Base-by-base conservation (phyloP, 1,284 basidiomycete species). In the Termitomyces sp. region DNA sequence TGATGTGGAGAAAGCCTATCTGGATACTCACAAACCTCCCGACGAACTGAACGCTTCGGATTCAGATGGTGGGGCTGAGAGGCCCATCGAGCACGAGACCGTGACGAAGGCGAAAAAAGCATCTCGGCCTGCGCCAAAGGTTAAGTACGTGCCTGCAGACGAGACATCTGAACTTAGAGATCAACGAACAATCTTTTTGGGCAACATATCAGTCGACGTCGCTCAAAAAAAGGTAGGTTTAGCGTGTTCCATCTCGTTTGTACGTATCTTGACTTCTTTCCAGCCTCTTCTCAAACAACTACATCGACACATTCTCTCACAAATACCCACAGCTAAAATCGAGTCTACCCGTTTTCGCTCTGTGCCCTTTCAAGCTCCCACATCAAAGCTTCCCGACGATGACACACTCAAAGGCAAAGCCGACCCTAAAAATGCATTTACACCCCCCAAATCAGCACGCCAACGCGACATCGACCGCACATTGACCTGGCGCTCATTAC, bases 301-400 rank as follows among this genome's bases (percentile, higher is more conserved):
- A 19, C 83, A 83, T 57, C 77, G 81, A 30, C 88, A 94, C 66
- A 78, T 96, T 58, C 73, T 90, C 24, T 73, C 82, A 1, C 79
- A 82, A 56, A 78, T 88, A 1, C 84, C 90, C 10, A 68, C 76
- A 0, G 83, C 88, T 54, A 90, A 88, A 73, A 86, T 94, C 58
- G 94, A 96, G 68, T 93, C 91, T 3, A 80, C 84, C n/a, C 89
- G 94, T 51, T 94, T 94, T 75, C 90, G 94, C 51, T 94, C 92
- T 15, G 82, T 95, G 41, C 86, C 93, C 0, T 96, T 96, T 72
- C 83, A 89, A 58, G 80, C 79, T 1, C 91, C 92, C 9, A 92
- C 90, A 0, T 71, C 84, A 9, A 79, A 82, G 56, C 75, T 86
- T 3, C 76, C 84, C 1, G 69, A 72, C 19, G 72, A 74, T 34